Percentiles rank a stretch among this genome's conserved stretches.
phyloP scores from a whole-genome alignment of 2,329 filamentous ascomycete genomes.

The Microdochium nivale region DNA sequence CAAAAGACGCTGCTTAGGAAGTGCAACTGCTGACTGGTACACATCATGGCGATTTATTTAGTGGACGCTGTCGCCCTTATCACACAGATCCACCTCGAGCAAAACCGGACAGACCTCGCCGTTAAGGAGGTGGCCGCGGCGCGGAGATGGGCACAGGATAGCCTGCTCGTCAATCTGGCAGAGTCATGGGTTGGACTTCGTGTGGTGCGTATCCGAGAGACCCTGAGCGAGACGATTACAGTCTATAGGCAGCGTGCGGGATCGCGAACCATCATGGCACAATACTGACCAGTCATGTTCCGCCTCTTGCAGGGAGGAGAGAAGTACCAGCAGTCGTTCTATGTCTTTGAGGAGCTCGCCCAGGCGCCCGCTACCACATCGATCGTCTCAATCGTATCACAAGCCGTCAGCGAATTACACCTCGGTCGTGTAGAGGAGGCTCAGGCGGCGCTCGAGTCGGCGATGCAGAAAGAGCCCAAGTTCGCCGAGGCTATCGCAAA shows the following conservation, averaged over 20 bases:
- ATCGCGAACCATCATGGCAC: too few relatives aligned
- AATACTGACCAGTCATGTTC: conserved; percentile 10
- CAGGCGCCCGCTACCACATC: conserved; percentile 77
- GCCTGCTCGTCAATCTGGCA: conserved; percentile 82
- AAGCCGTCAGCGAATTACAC: conserved; percentile 87
- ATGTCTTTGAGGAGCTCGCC: conserved; percentile 94
- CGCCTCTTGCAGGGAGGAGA: conserved; percentile 64
- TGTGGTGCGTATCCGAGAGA: conserved; percentile 47
- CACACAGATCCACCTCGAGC: conserved; percentile 83
- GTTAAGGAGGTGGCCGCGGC: conserved; percentile 81
- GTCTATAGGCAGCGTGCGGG: background rate
- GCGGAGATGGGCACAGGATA: conserved; percentile 91
- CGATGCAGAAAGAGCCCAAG: conserved; percentile 62
- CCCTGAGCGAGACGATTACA: background rate
- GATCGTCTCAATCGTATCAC: conserved; percentile 67
- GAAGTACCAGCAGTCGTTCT: conserved; percentile 93
- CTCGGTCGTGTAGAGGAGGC: conserved; percentile 84
- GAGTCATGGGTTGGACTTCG: conserved; percentile 92
- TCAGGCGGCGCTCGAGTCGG: conserved; percentile 75
- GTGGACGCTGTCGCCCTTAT: conserved; percentile 76
- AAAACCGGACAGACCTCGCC: conserved; percentile 86
- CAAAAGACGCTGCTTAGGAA: conserved; percentile 1
- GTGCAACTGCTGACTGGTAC: conserved; percentile 10
- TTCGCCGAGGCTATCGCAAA: conserved; percentile 76
- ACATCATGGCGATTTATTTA: conserved; percentile 15